These are phyloP conservation scores for Zalaria sp. DNA, from an alignment of 2,329 filamentous ascomycete species.

Conservation along the genomic window DNA sequence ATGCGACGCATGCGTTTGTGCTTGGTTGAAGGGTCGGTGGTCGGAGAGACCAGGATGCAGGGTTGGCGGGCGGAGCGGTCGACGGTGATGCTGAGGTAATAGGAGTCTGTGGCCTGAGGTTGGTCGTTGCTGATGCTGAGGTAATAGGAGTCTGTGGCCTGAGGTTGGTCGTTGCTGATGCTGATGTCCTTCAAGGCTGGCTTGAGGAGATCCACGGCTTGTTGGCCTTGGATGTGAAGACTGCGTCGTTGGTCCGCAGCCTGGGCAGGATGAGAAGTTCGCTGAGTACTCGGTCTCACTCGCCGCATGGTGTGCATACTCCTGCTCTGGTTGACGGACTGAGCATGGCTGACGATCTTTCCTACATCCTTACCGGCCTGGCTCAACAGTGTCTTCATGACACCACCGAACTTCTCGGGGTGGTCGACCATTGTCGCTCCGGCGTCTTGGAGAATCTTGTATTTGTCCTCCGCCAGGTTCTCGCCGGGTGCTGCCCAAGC, in stretches of 20 bases:
- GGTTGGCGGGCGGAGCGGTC: constrained; percentile 49
- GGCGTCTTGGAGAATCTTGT: constrained; percentile 48
- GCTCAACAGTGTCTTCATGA: constrained; percentile 48
- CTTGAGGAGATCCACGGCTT: constrained; percentile 41
- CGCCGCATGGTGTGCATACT: constrained; percentile 33
- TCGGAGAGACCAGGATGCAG: constrained; percentile 48
- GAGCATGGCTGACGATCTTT: constrained; percentile 15
- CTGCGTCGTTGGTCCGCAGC: constrained; percentile 27
- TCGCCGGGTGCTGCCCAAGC: constrained; percentile 57
- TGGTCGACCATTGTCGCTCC: constrained; percentile 61
- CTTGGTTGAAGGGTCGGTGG: constrained; percentile 27
- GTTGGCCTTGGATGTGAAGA: constrained; percentile 41
- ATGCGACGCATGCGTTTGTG: constrained; percentile 36
- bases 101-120: constrained; percentile 12
- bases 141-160: constrained; percentile 17
- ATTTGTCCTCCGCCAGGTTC: constrained; percentile 49
- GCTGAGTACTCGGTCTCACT: constrained; percentile 12
- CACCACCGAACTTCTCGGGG: constrained; percentile 58
- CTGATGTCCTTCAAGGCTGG: constrained; percentile 21
- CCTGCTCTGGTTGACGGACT: constrained; percentile 5
- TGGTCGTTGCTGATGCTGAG: constrained; percentile 33
- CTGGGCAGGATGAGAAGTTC: background rate
- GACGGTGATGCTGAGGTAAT: constrained; percentile 48
- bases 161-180: constrained; percentile 23
- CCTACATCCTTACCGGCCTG: constrained; percentile 25